Evolutionary conservation across 2,329 filamentous ascomycete species (phyloP), one percentile per base, ranked within the genome.

Genomic region (Venturia nashicola): DNA sequence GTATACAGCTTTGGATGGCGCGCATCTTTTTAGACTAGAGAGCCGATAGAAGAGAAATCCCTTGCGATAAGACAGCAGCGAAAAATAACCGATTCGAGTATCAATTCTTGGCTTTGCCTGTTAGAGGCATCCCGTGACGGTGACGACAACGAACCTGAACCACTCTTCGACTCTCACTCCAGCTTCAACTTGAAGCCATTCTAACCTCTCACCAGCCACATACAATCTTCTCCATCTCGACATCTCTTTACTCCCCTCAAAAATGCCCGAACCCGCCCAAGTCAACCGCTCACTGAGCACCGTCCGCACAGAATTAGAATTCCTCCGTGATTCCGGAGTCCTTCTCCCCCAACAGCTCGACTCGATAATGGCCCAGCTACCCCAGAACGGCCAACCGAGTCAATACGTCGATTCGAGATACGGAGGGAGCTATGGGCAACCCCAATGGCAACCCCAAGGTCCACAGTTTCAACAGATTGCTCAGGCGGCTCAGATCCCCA

Each of bases 361-460:
- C 43, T 70, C 68, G 8, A 74, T 74, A 44, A 67, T 70, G 66
- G 71, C 71, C 32, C 72, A 73, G 64, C 65, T 74, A n/a, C 72
- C 72, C 11, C 71, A 72, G 67, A 23, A 64, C 48, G 42, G 55
- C 14, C 55, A 57, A 18, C 18, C 23, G 39, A 42, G 36, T 39
- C 40, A 20, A 14, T 64, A 59, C 55, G 39, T 60, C 8, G 39
- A 51, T 16, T 43, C 51, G 16, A 36, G 62, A 40, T 60, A 48
- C 18, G 51, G 48, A 64, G 42, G 55, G 2, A 57, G 51, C 36
- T 57, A 34, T 36, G 51, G 32, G 51, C 51, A 57, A n/a, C 55
- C 12, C 18, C 62, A 60, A 44, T 64, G 62, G 51, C 20, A 32
- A 36, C 55, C 62, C 3, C n/a, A 40, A 46, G 27, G 40, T 9